Evolutionary conservation across 345 rosid species (phyloP), one percentile per base, ranked within the genome.

Genomic region (Populus ilicifolia): DNA sequence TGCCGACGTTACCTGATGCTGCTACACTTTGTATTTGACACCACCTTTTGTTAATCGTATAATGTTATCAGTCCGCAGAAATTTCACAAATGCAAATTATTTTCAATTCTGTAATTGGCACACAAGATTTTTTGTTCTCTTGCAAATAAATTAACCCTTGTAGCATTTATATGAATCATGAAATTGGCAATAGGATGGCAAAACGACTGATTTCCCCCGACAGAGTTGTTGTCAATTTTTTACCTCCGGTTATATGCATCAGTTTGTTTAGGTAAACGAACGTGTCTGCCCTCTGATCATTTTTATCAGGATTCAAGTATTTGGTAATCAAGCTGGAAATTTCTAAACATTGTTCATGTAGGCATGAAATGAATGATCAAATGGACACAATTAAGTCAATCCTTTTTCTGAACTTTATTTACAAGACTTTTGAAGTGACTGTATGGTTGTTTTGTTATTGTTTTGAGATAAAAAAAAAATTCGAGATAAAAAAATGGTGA

Each of bases 31-130:
- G 83, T 83, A 77, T 23, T 74, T 43, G 77, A 75, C 72, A 65
- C 48, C 59, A 63, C 67, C 78, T 74, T 80, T 67, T 75, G 67
- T 67, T 73, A 80, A 77, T 73, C 75, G 80, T 83, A 83, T 29
- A 67, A 70, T 81, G 77, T 67, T 71, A 52, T 30, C 39, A 44
- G 23, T 54, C 29, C 18, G 10, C 70, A 11, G 20, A 72, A 67
- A 48, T 23, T 66, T 66, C 21, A 67, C 33, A 65, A 65, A 52
- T 50, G 76, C 56, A 75, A 71, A 46, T 80, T 52, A 74, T 68
- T 75, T 74, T 33, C 76, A 74, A 8, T 63, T 75, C 4, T 63
- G 50, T 6, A 0, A 4, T 62, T 69, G 23, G 41, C 73, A 29
- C 61, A n/a, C 56, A 23, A 1, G 30, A 59, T 17, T 48, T 10